Conservation (phyloP, 441 rosid genomes). For the Pelargonium citronellum region DNA sequence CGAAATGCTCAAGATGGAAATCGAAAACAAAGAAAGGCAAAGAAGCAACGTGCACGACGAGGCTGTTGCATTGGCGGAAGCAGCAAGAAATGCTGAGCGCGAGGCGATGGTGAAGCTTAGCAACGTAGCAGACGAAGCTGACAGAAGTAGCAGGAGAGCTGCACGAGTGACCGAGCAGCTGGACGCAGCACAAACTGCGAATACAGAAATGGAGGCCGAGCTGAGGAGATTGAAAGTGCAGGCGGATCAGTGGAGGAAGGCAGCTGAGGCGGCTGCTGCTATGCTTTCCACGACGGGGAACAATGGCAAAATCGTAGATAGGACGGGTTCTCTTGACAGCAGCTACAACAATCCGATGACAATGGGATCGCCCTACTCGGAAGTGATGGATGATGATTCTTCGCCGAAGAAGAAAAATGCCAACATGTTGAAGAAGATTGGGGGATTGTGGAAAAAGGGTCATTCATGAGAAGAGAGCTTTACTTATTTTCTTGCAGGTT, state of each 20-base stretch:
- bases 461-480: too few relatives aligned
- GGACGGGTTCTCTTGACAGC: conserved; percentile 46
- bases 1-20: conserved; percentile 40
- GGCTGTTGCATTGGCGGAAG: conserved; percentile 28
- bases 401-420: conserved; percentile 60
- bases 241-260: conserved; percentile 76
- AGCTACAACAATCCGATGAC: conserved; percentile 33
- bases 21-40: conserved; percentile 34
- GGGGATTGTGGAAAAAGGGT: conserved; percentile 62
- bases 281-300: conserved; percentile 51
- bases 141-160: conserved; percentile 47
- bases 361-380: conserved; percentile 43
- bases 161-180: conserved; percentile 56
- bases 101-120: conserved; percentile 63
- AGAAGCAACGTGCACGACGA: conserved; percentile 1
- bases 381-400: conserved; percentile 25
- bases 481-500: too few relatives aligned
- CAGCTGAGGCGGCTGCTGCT: conserved; percentile 67
- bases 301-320: conserved; percentile 49
- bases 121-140: conserved; percentile 54
- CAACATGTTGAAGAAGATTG: conserved; percentile 66
- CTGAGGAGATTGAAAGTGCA: conserved; percentile 67
- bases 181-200: conserved; percentile 53
- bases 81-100: conserved; percentile 42
- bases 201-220: conserved; percentile 51